Evolutionary conservation across 352 stramenopile species (phyloP).

Genomic region (Phytophthora nicotianae): DNA sequence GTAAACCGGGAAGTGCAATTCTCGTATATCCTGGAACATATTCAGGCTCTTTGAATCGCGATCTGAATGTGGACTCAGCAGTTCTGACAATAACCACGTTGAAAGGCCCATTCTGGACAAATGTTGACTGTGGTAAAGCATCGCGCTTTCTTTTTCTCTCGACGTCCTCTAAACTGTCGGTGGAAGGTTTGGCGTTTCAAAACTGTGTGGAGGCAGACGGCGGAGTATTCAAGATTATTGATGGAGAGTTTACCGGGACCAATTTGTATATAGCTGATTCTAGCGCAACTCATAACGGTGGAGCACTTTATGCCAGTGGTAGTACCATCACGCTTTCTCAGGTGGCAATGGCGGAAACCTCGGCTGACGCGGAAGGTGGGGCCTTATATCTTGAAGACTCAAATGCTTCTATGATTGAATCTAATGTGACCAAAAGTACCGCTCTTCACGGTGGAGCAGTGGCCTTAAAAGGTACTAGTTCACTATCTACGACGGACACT

Average conservation of each 20-base stretch:
- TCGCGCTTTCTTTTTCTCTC: slow-evolving; percentile 23
- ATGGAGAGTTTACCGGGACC: slow-evolving; percentile 19
- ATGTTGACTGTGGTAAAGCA: slow-evolving; percentile 40
- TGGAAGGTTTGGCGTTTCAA: slow-evolving; percentile 51
- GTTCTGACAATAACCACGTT: slow-evolving; percentile 46
- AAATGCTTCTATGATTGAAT: slow-evolving; percentile 21
- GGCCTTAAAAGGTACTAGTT: slow-evolving; percentile 16
- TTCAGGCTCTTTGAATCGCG: slow-evolving; percentile 40
- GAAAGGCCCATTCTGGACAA: slow-evolving; percentile 57
- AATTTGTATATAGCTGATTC: slow-evolving; percentile 35
- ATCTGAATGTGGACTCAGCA: slow-evolving; percentile 21
- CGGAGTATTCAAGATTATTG: slow-evolving; percentile 28
- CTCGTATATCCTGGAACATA: slow-evolving; percentile 69
- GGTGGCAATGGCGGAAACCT: slow-evolving; percentile 15
- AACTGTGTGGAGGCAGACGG: slow-evolving; percentile 34
- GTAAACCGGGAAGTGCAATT: slow-evolving; percentile 38
- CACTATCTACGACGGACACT: slow-evolving; percentile 12
- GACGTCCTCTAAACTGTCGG: slow-evolving; percentile 13
- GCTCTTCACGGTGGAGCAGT: slow-evolving; percentile 34
- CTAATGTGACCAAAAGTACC: slow-evolving; percentile 30
- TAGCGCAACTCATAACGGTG: slow-evolving; percentile 30
- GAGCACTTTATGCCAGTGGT: slow-evolving; percentile 27
- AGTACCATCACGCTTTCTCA: slow-evolving; percentile 23
- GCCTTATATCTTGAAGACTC: slow-evolving; percentile 34
- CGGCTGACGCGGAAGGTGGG: slow-evolving; percentile 34